These are phyloP conservation scores for Suhomyces kunorum DNA, from an alignment of 1,139 yeast species.

Conservation along the genomic window DNA sequence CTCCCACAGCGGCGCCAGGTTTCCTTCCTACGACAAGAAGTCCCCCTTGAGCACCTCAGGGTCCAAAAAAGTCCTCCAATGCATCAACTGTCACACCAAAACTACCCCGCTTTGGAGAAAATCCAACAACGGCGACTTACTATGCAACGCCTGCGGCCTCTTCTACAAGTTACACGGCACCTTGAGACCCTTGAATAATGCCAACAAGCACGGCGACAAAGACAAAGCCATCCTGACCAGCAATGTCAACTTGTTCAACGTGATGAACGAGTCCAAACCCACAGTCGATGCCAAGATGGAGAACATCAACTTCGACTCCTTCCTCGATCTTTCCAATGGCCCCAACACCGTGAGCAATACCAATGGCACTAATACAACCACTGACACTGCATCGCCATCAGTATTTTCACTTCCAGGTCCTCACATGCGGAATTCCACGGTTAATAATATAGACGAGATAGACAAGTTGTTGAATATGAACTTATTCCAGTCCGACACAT, in stretches of 20 bases:
- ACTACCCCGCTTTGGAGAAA: constrained; percentile 53
- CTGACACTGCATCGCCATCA: constrained; percentile 10
- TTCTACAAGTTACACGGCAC: constrained; percentile 50
- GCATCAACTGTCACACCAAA: constrained; percentile 47
- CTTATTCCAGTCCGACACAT: constrained; percentile 38
- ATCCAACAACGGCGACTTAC: constrained; percentile 44
- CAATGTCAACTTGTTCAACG: constrained; percentile 28
- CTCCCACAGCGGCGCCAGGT: not conserved
- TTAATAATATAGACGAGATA: constrained; percentile 36
- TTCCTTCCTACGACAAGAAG: constrained; percentile 1
- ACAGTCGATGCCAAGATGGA: constrained; percentile 1
- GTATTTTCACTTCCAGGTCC: constrained; percentile 7
- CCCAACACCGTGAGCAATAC: constrained; percentile 6
- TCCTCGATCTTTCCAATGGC: constrained; percentile 10
- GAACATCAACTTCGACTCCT: constrained; percentile 13
- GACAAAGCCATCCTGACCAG: constrained; percentile 26
- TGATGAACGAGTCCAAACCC: constrained; percentile 9
- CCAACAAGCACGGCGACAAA: constrained; percentile 19
- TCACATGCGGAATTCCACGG: constrained; percentile 3
- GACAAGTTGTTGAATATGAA: constrained; percentile 45
- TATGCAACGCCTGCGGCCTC: constrained; percentile 52
- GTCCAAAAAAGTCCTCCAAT: constrained; percentile 33
- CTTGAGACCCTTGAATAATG: constrained; percentile 39
- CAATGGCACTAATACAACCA: constrained; percentile 6
- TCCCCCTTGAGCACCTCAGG: constrained; percentile 2